Conservation (phyloP, 306 rosid species). For the Dalbergia oliveri region DNA sequence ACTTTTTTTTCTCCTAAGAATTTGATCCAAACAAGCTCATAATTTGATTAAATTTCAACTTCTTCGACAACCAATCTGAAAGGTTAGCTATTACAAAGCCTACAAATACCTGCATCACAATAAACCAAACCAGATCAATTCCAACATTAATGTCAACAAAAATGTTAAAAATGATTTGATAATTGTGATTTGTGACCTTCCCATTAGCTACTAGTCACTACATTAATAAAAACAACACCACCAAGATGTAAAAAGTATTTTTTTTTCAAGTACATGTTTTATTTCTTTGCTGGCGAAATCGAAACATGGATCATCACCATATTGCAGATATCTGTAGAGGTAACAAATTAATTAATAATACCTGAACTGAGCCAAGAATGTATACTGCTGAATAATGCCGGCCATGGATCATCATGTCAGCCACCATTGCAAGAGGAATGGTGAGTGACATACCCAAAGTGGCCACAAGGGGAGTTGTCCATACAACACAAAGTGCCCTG, state of each 20-base stretch:
- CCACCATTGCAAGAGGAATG: conserved; percentile 93
- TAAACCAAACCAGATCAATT: conserved; percentile 5
- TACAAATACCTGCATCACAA: conserved; percentile 74
- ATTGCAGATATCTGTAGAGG: conserved; percentile 12
- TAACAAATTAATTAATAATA: conserved; percentile 17
- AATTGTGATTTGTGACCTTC: not conserved
- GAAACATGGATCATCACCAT: not conserved
- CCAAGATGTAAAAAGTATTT: not conserved
- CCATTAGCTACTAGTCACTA: not conserved
- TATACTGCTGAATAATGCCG: conserved; percentile 88
- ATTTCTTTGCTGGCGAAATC: not conserved
- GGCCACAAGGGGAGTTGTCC: conserved; percentile 97
- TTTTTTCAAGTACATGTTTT: not conserved
- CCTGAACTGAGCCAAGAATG: conserved; percentile 90
- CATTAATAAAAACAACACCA: not conserved
- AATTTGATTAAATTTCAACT: conserved; percentile 55
- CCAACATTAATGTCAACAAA: conserved; percentile 2
- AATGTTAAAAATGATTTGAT: not conserved
- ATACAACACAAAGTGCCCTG: conserved; percentile 93
- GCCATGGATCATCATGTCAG: conserved; percentile 92
- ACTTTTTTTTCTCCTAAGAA: too few species aligned
- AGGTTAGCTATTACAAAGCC: conserved; percentile 92
- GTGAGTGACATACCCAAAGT: conserved; percentile 97
- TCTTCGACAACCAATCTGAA: conserved; percentile 78
- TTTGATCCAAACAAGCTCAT: not conserved